A percentile compares a stretch with the other conserved stretches of the same genome.
Evolutionary conservation across 2,329 filamentous ascomycete species (phyloP).

Genomic region (Fusarium phyllophilum): DNA sequence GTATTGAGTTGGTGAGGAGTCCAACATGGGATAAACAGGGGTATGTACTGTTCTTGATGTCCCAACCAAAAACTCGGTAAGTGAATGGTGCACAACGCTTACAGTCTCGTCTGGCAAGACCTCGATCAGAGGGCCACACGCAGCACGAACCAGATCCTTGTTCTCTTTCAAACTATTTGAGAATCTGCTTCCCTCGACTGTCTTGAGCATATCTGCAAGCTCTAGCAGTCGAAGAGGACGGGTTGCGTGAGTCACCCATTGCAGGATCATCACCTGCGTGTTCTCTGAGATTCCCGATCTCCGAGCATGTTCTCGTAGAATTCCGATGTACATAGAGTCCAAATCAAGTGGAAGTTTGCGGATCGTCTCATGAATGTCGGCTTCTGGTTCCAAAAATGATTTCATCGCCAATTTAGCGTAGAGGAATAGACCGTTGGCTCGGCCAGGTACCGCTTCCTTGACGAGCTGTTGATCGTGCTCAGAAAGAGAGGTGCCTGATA

Average conservation of each 20-base stretch:
- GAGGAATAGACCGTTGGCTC: constrained; percentile 37
- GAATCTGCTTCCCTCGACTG: background rate
- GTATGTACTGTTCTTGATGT: background rate
- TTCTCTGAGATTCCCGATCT: constrained; percentile 22
- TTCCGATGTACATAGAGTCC: constrained; percentile 23
- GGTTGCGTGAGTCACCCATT: constrained; percentile 28
- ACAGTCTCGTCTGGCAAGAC: constrained; percentile 34
- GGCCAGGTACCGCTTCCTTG: constrained; percentile 28
- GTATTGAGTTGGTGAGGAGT: constrained; percentile 16
- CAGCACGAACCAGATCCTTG: constrained; percentile 28
- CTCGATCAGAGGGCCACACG: constrained; percentile 34
- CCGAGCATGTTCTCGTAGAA: constrained; percentile 24
- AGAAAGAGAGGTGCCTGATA: constrained; percentile 29
- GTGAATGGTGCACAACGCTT: constrained; percentile 35
- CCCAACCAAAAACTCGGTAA: constrained; percentile 33
- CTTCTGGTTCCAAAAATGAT: constrained; percentile 21
- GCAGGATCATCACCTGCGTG: constrained; percentile 29
- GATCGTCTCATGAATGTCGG: background rate
- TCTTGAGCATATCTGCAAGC: constrained; percentile 33
- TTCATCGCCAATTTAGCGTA: constrained; percentile 38
- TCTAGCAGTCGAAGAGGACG: constrained; percentile 34
- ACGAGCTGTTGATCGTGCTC: constrained; percentile 22
- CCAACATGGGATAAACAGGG: constrained; percentile 20
- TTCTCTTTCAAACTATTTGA: constrained; percentile 10
- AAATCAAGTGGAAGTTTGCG: constrained; percentile 22